Conservation (phyloP, 2,329 filamentous ascomycete genomes). For the Pyricularia grisea region DNA sequence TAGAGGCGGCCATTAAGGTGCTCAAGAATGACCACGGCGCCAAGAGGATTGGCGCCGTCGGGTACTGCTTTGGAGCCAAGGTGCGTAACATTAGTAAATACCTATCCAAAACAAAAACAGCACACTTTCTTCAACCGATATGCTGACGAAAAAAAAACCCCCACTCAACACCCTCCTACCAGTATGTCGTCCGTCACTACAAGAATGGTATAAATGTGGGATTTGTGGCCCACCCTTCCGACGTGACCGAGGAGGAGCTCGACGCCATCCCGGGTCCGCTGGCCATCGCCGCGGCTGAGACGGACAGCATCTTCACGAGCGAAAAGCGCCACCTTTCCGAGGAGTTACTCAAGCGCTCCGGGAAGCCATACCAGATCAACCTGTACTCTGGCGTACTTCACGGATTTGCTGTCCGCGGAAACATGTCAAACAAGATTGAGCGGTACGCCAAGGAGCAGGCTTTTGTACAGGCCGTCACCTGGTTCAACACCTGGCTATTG, state of each 20-base stretch:
- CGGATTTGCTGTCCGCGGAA: constrained; percentile 65
- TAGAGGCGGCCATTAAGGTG: constrained; percentile 43
- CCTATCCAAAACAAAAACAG: not conserved
- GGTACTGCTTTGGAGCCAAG: constrained; percentile 72
- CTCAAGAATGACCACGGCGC: constrained; percentile 45
- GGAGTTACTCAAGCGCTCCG: constrained; percentile 47
- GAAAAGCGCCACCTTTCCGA: constrained; percentile 57
- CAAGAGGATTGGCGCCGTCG: constrained; percentile 53
- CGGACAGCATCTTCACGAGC: constrained; percentile 54
- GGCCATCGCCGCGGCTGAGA: constrained; percentile 57
- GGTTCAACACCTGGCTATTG: constrained; percentile 59
- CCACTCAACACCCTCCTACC: not conserved
- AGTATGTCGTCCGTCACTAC: constrained; percentile 63
- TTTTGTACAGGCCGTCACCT: constrained; percentile 65
- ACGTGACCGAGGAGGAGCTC: constrained; percentile 60
- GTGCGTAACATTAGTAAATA: constrained; percentile 28
- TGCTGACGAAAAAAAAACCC: not conserved
- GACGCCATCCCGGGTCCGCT: constrained; percentile 56
- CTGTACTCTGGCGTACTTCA: constrained; percentile 64
- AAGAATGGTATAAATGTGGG: constrained; percentile 57
- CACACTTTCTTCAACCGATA: not conserved
- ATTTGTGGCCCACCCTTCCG: constrained; percentile 68
- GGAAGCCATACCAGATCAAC: constrained; percentile 64
- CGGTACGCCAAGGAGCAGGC: constrained; percentile 74
- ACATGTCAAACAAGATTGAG: constrained; percentile 44